Evolutionary conservation across 192 early-diverging fungal species (phyloP).

Genomic region (Rhizoclosmatium sp.): DNA sequence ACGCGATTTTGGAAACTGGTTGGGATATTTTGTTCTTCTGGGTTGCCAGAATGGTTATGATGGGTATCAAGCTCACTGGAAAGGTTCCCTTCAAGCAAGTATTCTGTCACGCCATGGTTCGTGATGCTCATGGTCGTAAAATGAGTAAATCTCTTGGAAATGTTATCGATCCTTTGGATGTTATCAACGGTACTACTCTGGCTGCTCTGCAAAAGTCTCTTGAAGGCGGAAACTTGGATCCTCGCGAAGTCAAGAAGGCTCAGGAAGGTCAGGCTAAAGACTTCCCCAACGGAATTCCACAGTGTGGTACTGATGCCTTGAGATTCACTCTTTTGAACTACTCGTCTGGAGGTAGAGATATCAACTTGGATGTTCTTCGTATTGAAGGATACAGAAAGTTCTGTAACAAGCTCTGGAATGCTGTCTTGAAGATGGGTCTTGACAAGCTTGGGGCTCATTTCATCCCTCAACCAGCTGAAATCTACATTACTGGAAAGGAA

Average conservation of each 20-base stretch:
- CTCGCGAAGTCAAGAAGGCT: slow-evolving; percentile 87
- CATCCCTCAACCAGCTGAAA: slow-evolving; percentile 61
- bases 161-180: slow-evolving; percentile 96
- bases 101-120: slow-evolving; percentile 97
- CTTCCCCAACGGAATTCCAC: slow-evolving; percentile 96
- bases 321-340: slow-evolving; percentile 61
- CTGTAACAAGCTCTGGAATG: slow-evolving; percentile 99
- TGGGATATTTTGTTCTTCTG: slow-evolving; percentile 99
- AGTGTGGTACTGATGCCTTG: slow-evolving; percentile 93
- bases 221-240: slow-evolving; percentile 86
- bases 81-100: slow-evolving; percentile 91
- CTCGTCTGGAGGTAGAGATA: slow-evolving; percentile 74
- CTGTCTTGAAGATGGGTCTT: slow-evolving; percentile 87
- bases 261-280: slow-evolving; percentile 84
- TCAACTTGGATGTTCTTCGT: slow-evolving; percentile 93
- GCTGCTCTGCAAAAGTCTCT: slow-evolving; percentile 80
- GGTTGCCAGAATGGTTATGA: slow-evolving; percentile 99
- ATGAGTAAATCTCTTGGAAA: slow-evolving; percentile 98
- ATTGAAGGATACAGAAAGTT: slow-evolving; percentile 99
- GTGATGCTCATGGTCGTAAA: slow-evolving; percentile 98
- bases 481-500: slow-evolving; percentile 75
- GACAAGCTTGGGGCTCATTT: slow-evolving; percentile 94
- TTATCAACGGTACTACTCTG: slow-evolving; percentile 92
- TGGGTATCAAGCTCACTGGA: slow-evolving; percentile 95
- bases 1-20: slow-evolving; percentile 92